phyloP scores from a whole-genome alignment of 306 rosid genomes.

The Gillenia trifoliata region DNA sequence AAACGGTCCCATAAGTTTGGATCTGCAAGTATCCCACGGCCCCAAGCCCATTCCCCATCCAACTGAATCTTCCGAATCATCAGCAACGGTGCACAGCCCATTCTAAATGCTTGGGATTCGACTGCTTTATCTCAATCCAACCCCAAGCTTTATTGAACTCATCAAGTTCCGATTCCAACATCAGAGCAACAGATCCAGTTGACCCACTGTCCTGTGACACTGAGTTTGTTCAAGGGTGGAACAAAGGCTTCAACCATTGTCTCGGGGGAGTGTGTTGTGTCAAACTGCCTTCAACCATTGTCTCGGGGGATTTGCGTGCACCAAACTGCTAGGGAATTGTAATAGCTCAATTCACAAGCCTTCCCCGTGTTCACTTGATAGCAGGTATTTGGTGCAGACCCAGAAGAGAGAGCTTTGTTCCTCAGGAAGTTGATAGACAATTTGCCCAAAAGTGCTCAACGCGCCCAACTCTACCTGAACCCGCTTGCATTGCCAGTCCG shows the following conservation, averaged over 20 bases:
- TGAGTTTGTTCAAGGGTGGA: conserved; percentile 19
- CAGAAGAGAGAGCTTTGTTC: conserved; percentile 64
- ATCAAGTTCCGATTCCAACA: conserved; percentile 61
- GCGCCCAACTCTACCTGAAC: conserved; percentile 32
- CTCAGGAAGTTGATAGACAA: conserved; percentile 59
- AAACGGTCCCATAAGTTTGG: conserved; percentile 42
- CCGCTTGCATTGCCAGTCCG: conserved; percentile 34
- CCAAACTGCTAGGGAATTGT: conserved; percentile 38
- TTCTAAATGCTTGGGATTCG: conserved; percentile 38
- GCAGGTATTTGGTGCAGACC: conserved; percentile 53
- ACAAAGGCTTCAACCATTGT: conserved; percentile 27
- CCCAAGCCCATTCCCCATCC: conserved; percentile 79
- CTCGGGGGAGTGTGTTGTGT: conserved; percentile 24
- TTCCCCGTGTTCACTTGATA: conserved; percentile 28
- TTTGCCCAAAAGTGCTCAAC: conserved; percentile 67
- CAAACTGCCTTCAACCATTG: conserved; percentile 22
- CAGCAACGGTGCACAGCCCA: conserved; percentile 64
- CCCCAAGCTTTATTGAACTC: conserved; percentile 65
- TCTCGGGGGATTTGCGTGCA: conserved; percentile 28
- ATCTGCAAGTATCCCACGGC: conserved; percentile 49
- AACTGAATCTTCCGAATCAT: conserved; percentile 62
- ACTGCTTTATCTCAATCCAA: conserved; percentile 70
- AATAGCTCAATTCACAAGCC: conserved; percentile 34
- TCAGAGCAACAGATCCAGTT: conserved; percentile 52
- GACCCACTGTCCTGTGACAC: conserved; percentile 16